These are phyloP conservation scores for Pyrenochaeta sp. DNA, from an alignment of 2,329 filamentous ascomycete species.

Conservation along the genomic window DNA sequence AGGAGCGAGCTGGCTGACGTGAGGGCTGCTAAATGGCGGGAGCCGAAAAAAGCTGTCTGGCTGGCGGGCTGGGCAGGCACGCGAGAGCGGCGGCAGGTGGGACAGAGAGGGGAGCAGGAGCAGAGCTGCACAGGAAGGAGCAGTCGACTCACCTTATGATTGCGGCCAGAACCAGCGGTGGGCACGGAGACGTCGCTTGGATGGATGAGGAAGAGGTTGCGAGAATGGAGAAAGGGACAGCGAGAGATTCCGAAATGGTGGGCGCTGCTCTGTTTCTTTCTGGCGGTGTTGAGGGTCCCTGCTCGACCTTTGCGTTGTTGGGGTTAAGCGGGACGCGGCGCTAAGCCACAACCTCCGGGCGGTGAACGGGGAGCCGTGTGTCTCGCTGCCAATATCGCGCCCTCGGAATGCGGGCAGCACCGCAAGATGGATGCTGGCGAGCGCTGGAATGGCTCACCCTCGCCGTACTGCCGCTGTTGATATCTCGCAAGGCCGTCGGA, in stretches of 20 bases:
- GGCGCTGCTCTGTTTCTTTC: conserved; percentile 20
- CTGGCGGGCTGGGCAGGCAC: conserved; percentile 25
- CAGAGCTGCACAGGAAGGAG: no score
- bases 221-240: conserved; percentile 26
- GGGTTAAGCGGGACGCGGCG: conserved; percentile 32
- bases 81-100: conserved; percentile 17
- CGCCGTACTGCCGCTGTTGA: conserved; percentile 2
- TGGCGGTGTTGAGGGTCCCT: conserved; percentile 44
- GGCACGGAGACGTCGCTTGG: conserved; percentile 30
- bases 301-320: conserved; percentile 36
- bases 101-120: conserved; percentile 18
- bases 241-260: conserved; percentile 42
- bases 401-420: conserved; percentile 10
- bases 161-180: conserved; percentile 22
- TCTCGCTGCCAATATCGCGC: conserved; percentile 9
- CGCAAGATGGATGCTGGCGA: not conserved
- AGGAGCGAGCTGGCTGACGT: conserved; percentile 31
- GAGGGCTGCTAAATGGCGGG: conserved; percentile 21
- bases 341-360: conserved; percentile 39
- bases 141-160: conserved; percentile 36
- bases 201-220: conserved; percentile 37
- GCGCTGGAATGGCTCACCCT: not conserved
- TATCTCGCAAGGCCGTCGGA: conserved; percentile 6
- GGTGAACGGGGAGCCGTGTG: conserved; percentile 44
- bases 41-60: conserved; percentile 25